Evolutionary conservation across 352 stramenopile genomes (phyloP).

Genomic region (Elongisporangium undulatum): DNA sequence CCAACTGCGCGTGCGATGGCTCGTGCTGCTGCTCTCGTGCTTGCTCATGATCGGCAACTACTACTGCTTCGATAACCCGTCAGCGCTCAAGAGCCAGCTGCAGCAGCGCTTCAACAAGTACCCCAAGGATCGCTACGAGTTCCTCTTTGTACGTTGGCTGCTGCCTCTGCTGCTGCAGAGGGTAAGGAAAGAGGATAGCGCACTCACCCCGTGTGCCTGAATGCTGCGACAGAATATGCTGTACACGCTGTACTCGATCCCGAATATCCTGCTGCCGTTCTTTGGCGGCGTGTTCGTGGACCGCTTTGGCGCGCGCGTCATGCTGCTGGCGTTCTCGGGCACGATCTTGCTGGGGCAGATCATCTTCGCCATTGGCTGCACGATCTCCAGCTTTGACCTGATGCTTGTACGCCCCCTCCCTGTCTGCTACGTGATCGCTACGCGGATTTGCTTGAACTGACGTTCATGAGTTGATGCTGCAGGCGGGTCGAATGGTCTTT

Average conservation of each 20-base stretch:
- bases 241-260: conserved; percentile 92
- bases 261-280: conserved; percentile 92
- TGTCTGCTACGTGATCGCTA: neutral
- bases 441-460: conserved; percentile 1
- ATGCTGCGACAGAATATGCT: conserved; percentile 74
- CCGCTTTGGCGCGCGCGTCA: conserved; percentile 78
- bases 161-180: neutral
- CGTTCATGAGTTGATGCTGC: conserved; percentile 6
- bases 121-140: conserved; percentile 77
- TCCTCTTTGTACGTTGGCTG: conserved; percentile 57
- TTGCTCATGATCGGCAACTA: conserved; percentile 90
- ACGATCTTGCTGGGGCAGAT: conserved; percentile 82
- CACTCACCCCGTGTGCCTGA: neutral
- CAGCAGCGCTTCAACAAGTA: conserved; percentile 79
- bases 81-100: conserved; percentile 84
- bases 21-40: conserved; percentile 84
- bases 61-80: conserved; percentile 90
- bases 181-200: neutral
- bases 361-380: conserved; percentile 86
- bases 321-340: conserved; percentile 83
- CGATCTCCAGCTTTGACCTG: conserved; percentile 67
- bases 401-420: conserved; percentile 45
- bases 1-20: conserved; percentile 67
- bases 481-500: conserved; percentile 88
- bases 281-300: conserved; percentile 91